These are phyloP conservation scores for Saccharomycodes ludwigii DNA, from an alignment of 805 yeast species.

Conservation along the genomic window DNA sequence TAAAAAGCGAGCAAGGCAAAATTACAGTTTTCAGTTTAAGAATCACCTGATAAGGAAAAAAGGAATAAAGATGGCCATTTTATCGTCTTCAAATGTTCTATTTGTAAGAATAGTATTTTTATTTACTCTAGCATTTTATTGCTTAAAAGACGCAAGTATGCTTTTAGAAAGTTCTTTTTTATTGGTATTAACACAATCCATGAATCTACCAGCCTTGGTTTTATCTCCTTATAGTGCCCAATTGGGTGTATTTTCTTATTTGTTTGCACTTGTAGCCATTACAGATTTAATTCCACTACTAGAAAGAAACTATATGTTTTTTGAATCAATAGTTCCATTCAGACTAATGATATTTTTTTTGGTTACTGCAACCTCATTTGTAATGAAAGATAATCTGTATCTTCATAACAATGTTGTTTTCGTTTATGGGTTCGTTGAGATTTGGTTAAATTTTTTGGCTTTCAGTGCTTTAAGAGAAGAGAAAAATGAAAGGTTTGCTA, in stretches of 20 bases:
- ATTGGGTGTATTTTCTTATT: slow-evolving; percentile 36
- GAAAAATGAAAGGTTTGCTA: slow-evolving; percentile 35
- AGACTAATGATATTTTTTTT: slow-evolving; percentile 39
- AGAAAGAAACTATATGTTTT: slow-evolving; percentile 27
- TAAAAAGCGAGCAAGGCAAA: too few species aligned
- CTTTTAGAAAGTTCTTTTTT: slow-evolving; percentile 34
- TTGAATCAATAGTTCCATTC: slow-evolving; percentile 48
- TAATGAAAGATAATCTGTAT: slow-evolving; percentile 28
- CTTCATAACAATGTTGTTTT: slow-evolving; percentile 56
- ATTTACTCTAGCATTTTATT: slow-evolving; percentile 30
- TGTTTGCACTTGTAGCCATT: slow-evolving; percentile 33
- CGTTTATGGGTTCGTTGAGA: slow-evolving; percentile 46
- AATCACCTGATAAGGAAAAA: background rate
- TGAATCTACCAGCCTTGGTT: slow-evolving; percentile 32
- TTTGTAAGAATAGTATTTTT: slow-evolving; percentile 36
- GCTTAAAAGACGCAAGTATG: slow-evolving; percentile 35
- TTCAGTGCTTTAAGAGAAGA: slow-evolving; percentile 57
- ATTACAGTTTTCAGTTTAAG: background rate
- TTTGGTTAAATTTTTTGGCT: slow-evolving; percentile 57
- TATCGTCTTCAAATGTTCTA: slow-evolving; percentile 36
- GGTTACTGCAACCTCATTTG: slow-evolving; percentile 37
- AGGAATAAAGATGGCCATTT: slow-evolving; percentile 31
- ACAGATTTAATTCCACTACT: slow-evolving; percentile 49
- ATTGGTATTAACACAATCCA: slow-evolving; percentile 45
- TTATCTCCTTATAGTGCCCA: slow-evolving; percentile 28